phyloP scores from a whole-genome alignment of 2,329 filamentous ascomycete species.

The Diaporthe sp. region DNA sequence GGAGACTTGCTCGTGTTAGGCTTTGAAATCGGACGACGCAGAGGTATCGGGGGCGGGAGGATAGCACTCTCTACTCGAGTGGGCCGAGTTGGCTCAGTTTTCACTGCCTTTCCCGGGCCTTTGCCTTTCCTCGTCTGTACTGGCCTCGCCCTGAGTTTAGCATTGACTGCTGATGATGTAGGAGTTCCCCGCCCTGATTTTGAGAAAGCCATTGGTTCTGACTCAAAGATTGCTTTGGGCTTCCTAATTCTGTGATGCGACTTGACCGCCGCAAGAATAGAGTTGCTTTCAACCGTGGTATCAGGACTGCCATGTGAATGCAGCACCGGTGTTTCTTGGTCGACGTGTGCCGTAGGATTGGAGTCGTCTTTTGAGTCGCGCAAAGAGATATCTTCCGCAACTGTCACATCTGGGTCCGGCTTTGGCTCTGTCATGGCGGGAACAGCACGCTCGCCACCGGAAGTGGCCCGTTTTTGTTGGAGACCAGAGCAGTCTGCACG shows the following conservation, averaged over 20 bases:
- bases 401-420: not conserved
- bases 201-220: not conserved
- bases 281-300: conserved; percentile 40
- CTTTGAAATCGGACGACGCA: not conserved
- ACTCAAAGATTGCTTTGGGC: conserved; percentile 52
- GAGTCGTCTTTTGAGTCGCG: not conserved
- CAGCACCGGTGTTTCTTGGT: conserved; percentile 36
- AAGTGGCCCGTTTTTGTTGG: not conserved
- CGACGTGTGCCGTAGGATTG: not conserved
- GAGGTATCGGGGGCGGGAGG: conserved; percentile 12
- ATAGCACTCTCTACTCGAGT: not conserved
- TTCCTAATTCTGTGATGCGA: conserved; percentile 57
- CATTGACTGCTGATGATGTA: not conserved
- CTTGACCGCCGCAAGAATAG: conserved; percentile 65
- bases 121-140: conserved; percentile 21
- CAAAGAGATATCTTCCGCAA: not conserved
- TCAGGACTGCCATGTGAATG: not conserved
- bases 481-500: not conserved
- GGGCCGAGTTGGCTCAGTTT: not conserved
- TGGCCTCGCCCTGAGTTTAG: conserved; percentile 11
- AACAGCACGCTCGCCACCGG: not conserved
- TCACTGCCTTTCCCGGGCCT: not conserved
- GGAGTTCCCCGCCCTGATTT: conserved; percentile 15
- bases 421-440: not conserved
- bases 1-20: not conserved